These are phyloP conservation scores for Alternaria angustiovoidea DNA, from an alignment of 2,329 filamentous ascomycete species.

Conservation along the genomic window DNA sequence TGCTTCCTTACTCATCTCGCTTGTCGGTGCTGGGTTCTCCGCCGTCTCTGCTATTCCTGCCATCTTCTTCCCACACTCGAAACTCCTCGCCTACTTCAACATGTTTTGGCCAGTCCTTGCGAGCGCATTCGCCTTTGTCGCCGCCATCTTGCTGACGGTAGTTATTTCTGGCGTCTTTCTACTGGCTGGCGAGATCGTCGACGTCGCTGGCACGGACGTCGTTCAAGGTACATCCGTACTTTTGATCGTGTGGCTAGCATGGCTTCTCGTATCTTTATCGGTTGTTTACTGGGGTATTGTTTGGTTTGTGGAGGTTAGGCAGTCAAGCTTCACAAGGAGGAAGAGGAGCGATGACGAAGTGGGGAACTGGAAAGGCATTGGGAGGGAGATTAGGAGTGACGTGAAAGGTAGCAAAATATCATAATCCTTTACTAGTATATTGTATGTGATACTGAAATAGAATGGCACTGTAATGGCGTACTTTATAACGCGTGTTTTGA, in stretches of 20 bases:
- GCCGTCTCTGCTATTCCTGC: conserved; percentile 23
- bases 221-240: conserved; percentile 19
- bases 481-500: too few species aligned
- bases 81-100: conserved; percentile 31
- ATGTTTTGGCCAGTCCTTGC: conserved; percentile 24
- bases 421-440: background rate
- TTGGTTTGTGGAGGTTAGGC: conserved; percentile 40
- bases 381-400: conserved; percentile 26
- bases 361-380: conserved; percentile 33
- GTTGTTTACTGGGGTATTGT: conserved; percentile 31
- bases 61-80: conserved; percentile 31
- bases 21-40: conserved; percentile 22
- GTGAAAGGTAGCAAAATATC: conserved; percentile 19
- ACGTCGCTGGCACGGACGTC: conserved; percentile 18
- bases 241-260: conserved; percentile 33
- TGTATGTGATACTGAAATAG: background rate
- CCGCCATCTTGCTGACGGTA: conserved; percentile 22
- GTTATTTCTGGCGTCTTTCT: conserved; percentile 14
- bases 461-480: background rate
- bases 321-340: conserved; percentile 23
- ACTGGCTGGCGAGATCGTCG: conserved; percentile 14
- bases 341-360: conserved; percentile 27
- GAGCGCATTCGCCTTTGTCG: conserved; percentile 17
- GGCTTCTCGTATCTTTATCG: conserved; percentile 14
- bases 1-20: conserved; percentile 28